Evolutionary conservation across 2,329 filamentous ascomycete genomes (phyloP).

Genomic region (Thelonectria blattea): DNA sequence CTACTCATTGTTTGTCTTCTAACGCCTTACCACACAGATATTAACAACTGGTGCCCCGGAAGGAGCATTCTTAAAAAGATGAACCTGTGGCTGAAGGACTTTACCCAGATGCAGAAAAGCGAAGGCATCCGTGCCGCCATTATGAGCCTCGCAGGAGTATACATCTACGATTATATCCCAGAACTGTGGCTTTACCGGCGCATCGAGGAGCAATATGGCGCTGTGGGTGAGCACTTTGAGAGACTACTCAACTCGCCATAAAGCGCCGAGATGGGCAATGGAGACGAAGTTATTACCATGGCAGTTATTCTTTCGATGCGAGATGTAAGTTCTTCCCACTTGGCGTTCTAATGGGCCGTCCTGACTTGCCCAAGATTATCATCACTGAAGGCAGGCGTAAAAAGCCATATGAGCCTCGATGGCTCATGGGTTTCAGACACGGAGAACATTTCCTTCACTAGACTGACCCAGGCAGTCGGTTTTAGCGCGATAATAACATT

Average conservation of each 20-base stretch:
- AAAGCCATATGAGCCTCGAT: conserved; percentile 43
- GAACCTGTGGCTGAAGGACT: conserved; percentile 49
- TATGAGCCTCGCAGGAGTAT: conserved; percentile 49
- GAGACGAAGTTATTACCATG: conserved; percentile 46
- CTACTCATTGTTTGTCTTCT: not conserved
- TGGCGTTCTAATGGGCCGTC: not conserved
- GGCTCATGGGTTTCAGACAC: conserved; percentile 46
- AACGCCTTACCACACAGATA: conserved; percentile 38
- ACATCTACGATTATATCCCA: conserved; percentile 49
- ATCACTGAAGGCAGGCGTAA: conserved; percentile 45
- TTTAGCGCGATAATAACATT: conserved; percentile 43
- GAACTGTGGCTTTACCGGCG: conserved; percentile 39
- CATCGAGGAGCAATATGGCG: conserved; percentile 43
- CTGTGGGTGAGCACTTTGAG: conserved; percentile 41
- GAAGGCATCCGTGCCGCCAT: conserved; percentile 46
- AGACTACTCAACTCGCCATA: conserved; percentile 37
- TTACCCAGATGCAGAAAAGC: conserved; percentile 47
- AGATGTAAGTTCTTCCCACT: conserved; percentile 40
- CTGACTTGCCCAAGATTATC: conserved; percentile 40
- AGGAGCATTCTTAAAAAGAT: conserved; percentile 46
- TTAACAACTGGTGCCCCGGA: conserved; percentile 49
- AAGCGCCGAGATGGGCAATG: conserved; percentile 29
- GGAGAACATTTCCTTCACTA: conserved; percentile 44
- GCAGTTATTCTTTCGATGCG: conserved; percentile 48
- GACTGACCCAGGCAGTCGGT: conserved; percentile 46